Base-by-base conservation (phyloP, 73 alveolate genomes). In the Chromera velia region DNA sequence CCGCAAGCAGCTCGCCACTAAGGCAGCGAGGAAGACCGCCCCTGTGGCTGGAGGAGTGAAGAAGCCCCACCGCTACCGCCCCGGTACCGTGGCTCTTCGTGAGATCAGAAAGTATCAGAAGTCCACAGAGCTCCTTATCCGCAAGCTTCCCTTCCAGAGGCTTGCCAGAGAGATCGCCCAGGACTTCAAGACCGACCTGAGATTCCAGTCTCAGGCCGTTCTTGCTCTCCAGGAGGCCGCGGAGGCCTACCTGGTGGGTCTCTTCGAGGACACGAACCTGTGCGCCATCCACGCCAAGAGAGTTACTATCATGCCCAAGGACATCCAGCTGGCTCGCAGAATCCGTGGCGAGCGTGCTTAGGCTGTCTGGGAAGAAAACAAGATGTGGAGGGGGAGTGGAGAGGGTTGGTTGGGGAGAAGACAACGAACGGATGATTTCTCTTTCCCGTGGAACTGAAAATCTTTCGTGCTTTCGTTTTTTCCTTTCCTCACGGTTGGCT, bases 281-380 rank as follows among this genome's bases (percentile, higher is more conserved):
- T 93, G 97, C 86, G 98, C 98, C 80, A 93, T 93, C 88, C 98
- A 94, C 76, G 98, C 98, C 49, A 94, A 94, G 89, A 92, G 98
- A 82, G 98, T 94, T 63, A 94, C 98, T 33, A 94, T 94, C 75
- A 94, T 94, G 98, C 94, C 97, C 33, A 93, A 92, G 93, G 87
- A 91, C 77, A 91, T 91, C 74, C 93, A 91, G 78, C 90, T 91
- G 65, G 97, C 97, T 33, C 89, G 95, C 70, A 88, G 97, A 32
- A 73, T 91, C 81, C 81, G 97, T 34, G 97, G 97, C 31, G 97
- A 92, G 84, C 89, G 93, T n/a, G n/a, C n/a, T n/a, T n/a, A n/a
- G n/a, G n/a, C n/a, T n/a, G n/a, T n/a, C n/a, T n/a, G n/a, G n/a
- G n/a, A n/a, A n/a, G n/a, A n/a, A n/a, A n/a, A n/a, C n/a, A n/a